Conservation (phyloP, 768 basidiomycete species). For the Rhodotorula paludigena region DNA sequence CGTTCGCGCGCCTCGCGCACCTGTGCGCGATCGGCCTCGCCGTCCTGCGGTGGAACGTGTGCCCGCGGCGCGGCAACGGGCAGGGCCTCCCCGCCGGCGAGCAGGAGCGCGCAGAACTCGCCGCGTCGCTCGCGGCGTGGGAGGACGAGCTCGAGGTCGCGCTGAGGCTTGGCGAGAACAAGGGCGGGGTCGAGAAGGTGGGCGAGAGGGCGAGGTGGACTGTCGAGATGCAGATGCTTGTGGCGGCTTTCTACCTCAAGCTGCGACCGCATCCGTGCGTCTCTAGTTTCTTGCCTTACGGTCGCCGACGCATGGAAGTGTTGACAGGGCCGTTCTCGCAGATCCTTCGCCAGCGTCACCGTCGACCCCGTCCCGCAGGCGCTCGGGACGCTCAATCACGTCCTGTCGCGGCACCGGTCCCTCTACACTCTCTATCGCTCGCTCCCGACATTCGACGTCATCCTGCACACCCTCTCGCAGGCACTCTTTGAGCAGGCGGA, state of each 20-base stretch:
- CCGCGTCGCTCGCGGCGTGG: constrained; percentile 14
- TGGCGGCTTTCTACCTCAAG: constrained; percentile 6
- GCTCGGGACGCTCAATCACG: constrained; percentile 11
- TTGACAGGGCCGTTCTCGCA: neutral
- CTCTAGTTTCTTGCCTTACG: neutral
- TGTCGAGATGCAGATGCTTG: constrained; percentile 28
- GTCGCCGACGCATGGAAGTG: fast-evolving
- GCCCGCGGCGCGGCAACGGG: constrained; percentile 21
- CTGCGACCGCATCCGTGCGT: constrained; percentile 24
- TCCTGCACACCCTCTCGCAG: constrained; percentile 16
- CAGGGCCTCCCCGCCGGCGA: constrained; percentile 16
- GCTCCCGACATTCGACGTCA: constrained; percentile 21
- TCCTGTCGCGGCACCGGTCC: constrained; percentile 10
- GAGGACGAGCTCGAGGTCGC: constrained; percentile 10
- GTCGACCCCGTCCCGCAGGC: constrained; percentile 15
- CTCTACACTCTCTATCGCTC: constrained; percentile 31
- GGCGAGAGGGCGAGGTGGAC: constrained; percentile 19
- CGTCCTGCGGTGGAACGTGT: constrained; percentile 20
- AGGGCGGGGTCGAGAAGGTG: constrained; percentile 4
- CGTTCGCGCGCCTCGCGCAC: constrained; percentile 16
- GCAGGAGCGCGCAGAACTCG: constrained; percentile 19
- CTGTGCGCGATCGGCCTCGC: constrained; percentile 31
- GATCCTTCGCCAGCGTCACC: neutral
- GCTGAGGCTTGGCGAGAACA: constrained; percentile 7
- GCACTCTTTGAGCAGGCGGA: constrained; percentile 22